A percentile compares a stretch with the other conserved stretches of the same genome.
phyloP scores from a whole-genome alignment of 306 rosid species.

The Clitoria ternatea region DNA sequence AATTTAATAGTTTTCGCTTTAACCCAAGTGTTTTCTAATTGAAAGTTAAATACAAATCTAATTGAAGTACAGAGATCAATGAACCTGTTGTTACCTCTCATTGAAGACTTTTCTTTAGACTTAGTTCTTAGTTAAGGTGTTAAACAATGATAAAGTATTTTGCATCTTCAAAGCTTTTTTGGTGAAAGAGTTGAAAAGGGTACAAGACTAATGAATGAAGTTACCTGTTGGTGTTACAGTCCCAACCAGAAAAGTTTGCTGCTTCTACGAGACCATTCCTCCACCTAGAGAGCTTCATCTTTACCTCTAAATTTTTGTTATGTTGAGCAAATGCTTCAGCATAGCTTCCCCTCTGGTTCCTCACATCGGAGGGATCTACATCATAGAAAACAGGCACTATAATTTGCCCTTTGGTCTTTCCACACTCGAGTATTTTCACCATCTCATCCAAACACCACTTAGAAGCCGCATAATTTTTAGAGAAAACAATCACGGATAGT shows the following conservation, averaged over 20 bases:
- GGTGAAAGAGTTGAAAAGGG: neutral
- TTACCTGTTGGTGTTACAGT: constrained; percentile 24
- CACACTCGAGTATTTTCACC: constrained; percentile 28
- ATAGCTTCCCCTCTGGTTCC: constrained; percentile 31
- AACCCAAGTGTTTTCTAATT: too few relatives aligned
- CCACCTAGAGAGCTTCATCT: constrained; percentile 12
- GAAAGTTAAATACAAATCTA: too few relatives aligned
- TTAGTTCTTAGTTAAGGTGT: too few relatives aligned
- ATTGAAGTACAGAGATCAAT: too few relatives aligned
- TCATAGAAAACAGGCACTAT: constrained; percentile 35
- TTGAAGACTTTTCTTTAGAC: too few relatives aligned
- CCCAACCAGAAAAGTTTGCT: constrained; percentile 36
- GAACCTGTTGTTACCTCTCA: too few relatives aligned
- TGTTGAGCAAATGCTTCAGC: constrained; percentile 31
- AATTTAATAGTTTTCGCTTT: too few relatives aligned
- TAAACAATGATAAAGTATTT: too few relatives aligned
- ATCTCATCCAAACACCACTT: constrained; percentile 38
- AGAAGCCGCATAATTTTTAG: constrained; percentile 21
- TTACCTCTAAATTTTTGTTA: neutral
- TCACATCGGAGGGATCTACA: constrained; percentile 30
- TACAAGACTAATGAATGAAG: neutral
- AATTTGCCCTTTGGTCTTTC: neutral
- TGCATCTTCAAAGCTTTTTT: neutral
- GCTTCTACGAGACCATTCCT: constrained; percentile 21
- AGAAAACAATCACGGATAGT: constrained; percentile 33